A percentile compares a stretch with the other conserved stretches of the same genome.
phyloP scores from a whole-genome alignment of 805 yeast genomes.

The Saccharomycopsis capsularis region DNA sequence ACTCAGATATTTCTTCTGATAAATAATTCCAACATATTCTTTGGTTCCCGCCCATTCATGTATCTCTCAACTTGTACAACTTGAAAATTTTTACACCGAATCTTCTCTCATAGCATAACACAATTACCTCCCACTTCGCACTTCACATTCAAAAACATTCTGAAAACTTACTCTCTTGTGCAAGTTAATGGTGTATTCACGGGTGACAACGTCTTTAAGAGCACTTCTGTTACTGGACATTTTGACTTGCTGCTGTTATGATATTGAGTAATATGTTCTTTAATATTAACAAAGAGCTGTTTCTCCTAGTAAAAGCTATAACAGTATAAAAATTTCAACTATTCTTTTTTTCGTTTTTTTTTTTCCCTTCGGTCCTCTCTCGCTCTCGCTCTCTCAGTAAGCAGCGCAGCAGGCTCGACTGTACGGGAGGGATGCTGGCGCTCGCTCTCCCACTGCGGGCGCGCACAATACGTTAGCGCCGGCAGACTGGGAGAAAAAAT shows the following conservation, averaged over 20 bases:
- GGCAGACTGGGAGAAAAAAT: not conserved
- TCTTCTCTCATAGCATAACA: too few relatives aligned
- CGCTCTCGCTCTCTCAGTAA: not conserved
- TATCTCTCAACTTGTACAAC: too few relatives aligned
- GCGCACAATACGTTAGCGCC: not conserved
- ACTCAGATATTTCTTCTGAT: too few relatives aligned
- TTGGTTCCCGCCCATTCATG: too few relatives aligned
- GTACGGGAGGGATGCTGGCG: too few relatives aligned
- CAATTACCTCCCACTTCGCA: too few relatives aligned
- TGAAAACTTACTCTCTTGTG: constrained; percentile 88
- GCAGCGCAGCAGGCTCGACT: not conserved
- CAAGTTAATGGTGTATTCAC: constrained; percentile 99
- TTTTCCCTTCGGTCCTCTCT: not conserved
- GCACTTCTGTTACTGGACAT: constrained; percentile 60
- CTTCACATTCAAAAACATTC: not conserved
- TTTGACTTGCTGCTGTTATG: constrained; percentile 43
- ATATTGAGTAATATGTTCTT: constrained; percentile 51
- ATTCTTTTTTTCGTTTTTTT: constrained; percentile 3
- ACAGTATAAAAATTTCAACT: constrained; percentile 2
- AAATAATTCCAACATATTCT: too few relatives aligned
- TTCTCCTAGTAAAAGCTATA: constrained; percentile 27
- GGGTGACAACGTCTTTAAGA: constrained; percentile 98
- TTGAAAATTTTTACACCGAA: too few relatives aligned
- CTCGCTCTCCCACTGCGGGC: too few relatives aligned
- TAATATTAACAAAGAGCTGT: constrained; percentile 71